Evolutionary conservation across 1,284 basidiomycete species (phyloP).

Genomic region (Laetiporus sulphureus): DNA sequence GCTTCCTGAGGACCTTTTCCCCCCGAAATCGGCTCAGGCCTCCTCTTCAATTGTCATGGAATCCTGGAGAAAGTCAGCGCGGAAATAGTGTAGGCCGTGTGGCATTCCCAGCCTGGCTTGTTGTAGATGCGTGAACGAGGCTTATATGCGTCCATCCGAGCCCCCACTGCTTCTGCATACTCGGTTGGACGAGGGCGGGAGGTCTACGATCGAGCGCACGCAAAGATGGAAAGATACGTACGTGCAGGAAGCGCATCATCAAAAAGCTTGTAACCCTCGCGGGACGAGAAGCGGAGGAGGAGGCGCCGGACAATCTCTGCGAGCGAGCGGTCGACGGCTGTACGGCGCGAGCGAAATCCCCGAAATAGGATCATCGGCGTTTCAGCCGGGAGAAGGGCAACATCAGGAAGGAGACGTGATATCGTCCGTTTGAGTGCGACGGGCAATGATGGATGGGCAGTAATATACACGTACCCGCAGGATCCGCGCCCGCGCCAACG

Average conservation of each 20-base stretch:
- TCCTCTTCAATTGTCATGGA: too few species aligned
- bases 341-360: not conserved
- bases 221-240: slow-evolving; percentile 26
- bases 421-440: slow-evolving; percentile 2
- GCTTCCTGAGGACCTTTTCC: too few species aligned
- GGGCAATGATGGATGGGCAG: too few species aligned
- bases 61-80: too few species aligned
- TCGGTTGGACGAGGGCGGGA: not conserved
- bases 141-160: too few species aligned
- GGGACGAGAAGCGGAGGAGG: slow-evolving; percentile 59
- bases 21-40: too few species aligned
- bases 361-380: not conserved
- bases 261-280: slow-evolving; percentile 62
- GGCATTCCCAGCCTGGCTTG: too few species aligned
- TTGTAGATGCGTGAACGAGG: too few species aligned
- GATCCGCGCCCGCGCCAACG: slow-evolving; percentile 60
- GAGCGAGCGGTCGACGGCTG: slow-evolving; percentile 48
- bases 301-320: slow-evolving; percentile 47
- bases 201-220: not conserved
- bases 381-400: not conserved
- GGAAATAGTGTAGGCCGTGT: too few species aligned
- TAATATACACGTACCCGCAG: slow-evolving; percentile 41
- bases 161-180: not conserved
- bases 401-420: not conserved
- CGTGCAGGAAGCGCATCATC: slow-evolving; percentile 56